Evolutionary conservation across 768 basidiomycete species (phyloP), one percentile per base, ranked within the genome.

Genomic region (Mycena rebaudengoi): DNA sequence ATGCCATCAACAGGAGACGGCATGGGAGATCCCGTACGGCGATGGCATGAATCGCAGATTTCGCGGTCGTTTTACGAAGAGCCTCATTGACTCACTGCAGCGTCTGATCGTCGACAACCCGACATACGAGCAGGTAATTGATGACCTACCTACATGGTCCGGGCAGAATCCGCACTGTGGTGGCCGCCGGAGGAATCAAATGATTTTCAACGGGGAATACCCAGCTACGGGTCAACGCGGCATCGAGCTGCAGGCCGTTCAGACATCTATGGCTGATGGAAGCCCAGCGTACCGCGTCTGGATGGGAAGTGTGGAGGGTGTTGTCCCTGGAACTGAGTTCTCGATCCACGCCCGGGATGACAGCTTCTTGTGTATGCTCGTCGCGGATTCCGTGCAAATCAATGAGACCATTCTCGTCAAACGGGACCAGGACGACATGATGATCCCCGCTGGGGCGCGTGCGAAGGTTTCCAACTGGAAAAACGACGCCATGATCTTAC

Each of bases 291-390:
- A 21, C 20, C 30, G 23, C 7, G 45, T 58, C 1, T 32, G 48
- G 4, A 48, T 48, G 10, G 56, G 56, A 18, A 28, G 13, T 20
- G 57, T 59, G 13, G 45, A 50, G 13, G 58, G 58, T n/a, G 48
- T 60, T 28, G 26, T 60, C 26, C 29, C 41, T 14, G 60, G 41
- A 16, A 61, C 60, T 25, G 60, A 61, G 41, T 61, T 61, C 26
- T 2, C 2, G 10, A 32, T 33, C 1, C 16, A 52, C 4, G 28
- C 13, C 10, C 10, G 1, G 4, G 30, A 50, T 13, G 21, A 43
- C 30, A 14, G 25, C 21, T 1, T 26, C 6, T 16, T 61, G n/a
- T 61, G 49, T 25, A 61, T 41, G 14, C 30, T 61, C 25, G 21
- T 61, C 20, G 60, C 50, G n/a, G 40, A 52, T 13, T 51, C 50